phyloP scores from a whole-genome alignment of 176 grass and related monocot genomes.

The Coix lacrymajobi region DNA sequence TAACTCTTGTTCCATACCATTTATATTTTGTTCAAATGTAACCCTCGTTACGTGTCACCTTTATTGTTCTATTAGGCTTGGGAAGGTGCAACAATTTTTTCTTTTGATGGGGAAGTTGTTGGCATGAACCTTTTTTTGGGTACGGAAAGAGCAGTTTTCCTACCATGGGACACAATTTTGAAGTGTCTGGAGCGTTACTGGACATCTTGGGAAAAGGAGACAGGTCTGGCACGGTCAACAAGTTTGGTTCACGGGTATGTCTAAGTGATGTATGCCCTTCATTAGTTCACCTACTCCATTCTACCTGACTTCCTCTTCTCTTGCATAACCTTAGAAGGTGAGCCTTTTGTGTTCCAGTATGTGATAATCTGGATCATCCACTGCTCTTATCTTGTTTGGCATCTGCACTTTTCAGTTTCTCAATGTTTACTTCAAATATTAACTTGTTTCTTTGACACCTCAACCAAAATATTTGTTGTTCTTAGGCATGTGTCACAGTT shows the following conservation, averaged over 20 bases:
- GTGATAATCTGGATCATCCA: not conserved
- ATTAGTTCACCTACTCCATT: not conserved
- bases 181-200: not conserved
- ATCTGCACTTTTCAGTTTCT: not conserved
- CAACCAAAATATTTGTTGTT: not conserved
- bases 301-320: not conserved
- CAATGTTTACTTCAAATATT: not conserved
- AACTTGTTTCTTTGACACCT: not conserved
- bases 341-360: not conserved
- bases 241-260: not conserved
- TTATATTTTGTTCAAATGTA: slow-evolving; percentile 2
- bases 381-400: not conserved
- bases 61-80: not conserved
- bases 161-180: not conserved
- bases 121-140: not conserved
- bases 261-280: not conserved
- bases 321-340: not conserved
- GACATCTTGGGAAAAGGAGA: not conserved
- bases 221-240: not conserved
- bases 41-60: not conserved
- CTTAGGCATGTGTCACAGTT: not conserved
- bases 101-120: not conserved
- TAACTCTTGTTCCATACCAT: not conserved
- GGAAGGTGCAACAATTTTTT: not conserved
- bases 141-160: not conserved